phyloP scores from a whole-genome alignment of 2,329 filamentous ascomycete genomes.

The Neobulgaria alba region DNA sequence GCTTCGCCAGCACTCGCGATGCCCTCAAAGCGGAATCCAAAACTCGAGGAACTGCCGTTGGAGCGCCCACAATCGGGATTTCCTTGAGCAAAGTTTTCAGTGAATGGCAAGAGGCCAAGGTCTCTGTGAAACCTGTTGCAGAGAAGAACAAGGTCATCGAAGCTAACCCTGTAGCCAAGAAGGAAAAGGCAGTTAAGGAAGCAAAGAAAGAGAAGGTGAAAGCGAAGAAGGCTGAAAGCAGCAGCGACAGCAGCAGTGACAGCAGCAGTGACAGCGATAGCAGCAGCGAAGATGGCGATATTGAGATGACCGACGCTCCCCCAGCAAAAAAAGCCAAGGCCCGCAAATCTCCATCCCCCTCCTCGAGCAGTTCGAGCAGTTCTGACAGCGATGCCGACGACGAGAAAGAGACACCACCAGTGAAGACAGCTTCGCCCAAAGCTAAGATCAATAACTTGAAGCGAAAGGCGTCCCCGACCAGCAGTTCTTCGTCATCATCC shows the following conservation, averaged over 20 bases:
- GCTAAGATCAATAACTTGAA: constrained; percentile 40
- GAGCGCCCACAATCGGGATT: constrained; percentile 35
- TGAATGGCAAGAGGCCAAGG: constrained; percentile 31
- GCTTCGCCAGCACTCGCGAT: constrained; percentile 52
- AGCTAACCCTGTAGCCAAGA: constrained; percentile 13
- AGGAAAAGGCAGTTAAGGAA: constrained; percentile 19
- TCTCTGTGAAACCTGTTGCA: background rate
- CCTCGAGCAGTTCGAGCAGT: constrained; percentile 26
- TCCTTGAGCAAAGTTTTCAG: constrained; percentile 31
- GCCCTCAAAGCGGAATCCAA: constrained; percentile 56
- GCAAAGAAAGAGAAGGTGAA: constrained; percentile 27
- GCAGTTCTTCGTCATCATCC: constrained; percentile 31
- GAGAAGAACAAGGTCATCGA: constrained; percentile 3
- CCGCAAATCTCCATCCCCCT: constrained; percentile 28
- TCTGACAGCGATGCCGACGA: constrained; percentile 44
- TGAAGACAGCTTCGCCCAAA: constrained; percentile 22
- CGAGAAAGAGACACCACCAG: constrained; percentile 33
- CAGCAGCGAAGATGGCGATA: constrained; percentile 24
- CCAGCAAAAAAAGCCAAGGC: constrained; percentile 24
- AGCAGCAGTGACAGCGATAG: constrained; percentile 18
- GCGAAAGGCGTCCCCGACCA: constrained; percentile 42
- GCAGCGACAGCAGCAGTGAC: constrained; percentile 29
- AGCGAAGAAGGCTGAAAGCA: constrained; percentile 19
- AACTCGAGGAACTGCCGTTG: constrained; percentile 23
- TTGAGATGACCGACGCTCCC: constrained; percentile 29